phyloP scores from a whole-genome alignment of 768 basidiomycete genomes.

The Russula olivacea region DNA sequence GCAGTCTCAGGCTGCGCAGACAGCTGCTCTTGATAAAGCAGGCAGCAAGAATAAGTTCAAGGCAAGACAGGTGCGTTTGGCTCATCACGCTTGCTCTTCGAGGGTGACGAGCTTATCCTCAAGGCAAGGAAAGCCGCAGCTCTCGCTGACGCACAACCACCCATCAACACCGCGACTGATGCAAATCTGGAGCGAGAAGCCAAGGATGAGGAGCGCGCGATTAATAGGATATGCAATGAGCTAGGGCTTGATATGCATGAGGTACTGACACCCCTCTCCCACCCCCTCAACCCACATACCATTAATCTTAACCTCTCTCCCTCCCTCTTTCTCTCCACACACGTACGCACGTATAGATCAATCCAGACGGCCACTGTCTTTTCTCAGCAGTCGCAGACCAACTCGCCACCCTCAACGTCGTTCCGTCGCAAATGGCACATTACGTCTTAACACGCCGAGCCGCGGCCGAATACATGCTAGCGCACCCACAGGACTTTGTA shows the following conservation, averaged over 20 bases:
- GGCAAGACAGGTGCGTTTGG: constrained; percentile 56
- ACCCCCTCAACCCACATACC: background rate
- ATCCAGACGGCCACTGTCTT: constrained; percentile 94
- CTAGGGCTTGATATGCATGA: constrained; percentile 61
- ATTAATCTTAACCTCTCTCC: background rate
- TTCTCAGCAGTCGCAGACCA: constrained; percentile 95
- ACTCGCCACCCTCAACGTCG: constrained; percentile 61
- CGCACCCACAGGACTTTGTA: constrained; percentile 84
- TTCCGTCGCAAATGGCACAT: constrained; percentile 52
- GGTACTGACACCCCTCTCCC: constrained; percentile 35
- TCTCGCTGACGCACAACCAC: constrained; percentile 46
- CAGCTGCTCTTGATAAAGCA: constrained; percentile 35
- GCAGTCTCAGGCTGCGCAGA: background rate
- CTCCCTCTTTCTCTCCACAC: background rate
- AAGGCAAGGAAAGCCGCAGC: constrained; percentile 71
- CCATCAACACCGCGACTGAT: constrained; percentile 53
- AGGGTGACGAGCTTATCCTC: constrained; percentile 19
- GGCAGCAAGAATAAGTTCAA: constrained; percentile 58
- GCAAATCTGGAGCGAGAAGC: constrained; percentile 58
- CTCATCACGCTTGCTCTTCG: background rate
- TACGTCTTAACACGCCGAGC: constrained; percentile 56
- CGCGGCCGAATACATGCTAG: constrained; percentile 75
- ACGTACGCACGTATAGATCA: constrained; percentile 49
- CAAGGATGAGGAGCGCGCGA: constrained; percentile 59
- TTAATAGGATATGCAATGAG: constrained; percentile 58